Evolutionary conservation across 2,329 filamentous ascomycete species (phyloP).

Genomic region (Corniculantispora saksenae): DNA sequence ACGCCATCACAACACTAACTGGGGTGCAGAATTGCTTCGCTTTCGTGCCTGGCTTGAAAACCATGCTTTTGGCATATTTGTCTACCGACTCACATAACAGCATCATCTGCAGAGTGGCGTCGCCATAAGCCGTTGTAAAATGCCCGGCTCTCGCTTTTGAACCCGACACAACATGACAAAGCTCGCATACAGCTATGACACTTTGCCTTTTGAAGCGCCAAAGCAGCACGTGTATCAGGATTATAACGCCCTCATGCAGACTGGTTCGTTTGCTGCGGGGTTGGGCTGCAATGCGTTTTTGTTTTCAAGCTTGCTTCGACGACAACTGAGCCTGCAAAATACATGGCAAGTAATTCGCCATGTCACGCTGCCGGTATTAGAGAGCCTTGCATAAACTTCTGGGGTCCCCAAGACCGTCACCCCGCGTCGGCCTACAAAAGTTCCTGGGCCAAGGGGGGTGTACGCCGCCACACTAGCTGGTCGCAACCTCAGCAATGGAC

Average conservation of each 20-base stretch:
- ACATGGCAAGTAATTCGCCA: not conserved
- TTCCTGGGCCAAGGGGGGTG: constrained; percentile 2
- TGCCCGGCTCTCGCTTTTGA: no score
- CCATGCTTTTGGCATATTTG: no score
- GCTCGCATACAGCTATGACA: no score
- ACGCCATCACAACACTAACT: not conserved
- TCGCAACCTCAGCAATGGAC: not conserved
- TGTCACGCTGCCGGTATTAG: constrained; percentile 3
- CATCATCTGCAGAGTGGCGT: no score
- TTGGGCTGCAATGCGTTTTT: constrained; percentile 18
- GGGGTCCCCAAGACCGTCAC: constrained; percentile 6
- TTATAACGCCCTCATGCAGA: not conserved
- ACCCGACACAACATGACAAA: no score
- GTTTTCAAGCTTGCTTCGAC: constrained; percentile 11
- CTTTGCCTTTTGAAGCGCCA: no score
- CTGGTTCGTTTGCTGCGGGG: not conserved
- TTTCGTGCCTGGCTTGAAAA: not conserved
- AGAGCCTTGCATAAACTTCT: not conserved
- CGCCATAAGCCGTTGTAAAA: no score
- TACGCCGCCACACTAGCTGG: constrained; percentile 2
- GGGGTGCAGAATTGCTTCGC: not conserved
- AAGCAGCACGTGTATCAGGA: not conserved
- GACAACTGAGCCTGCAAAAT: not conserved
- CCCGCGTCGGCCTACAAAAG: constrained; percentile 15
- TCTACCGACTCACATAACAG: no score